A percentile compares a stretch with the other conserved stretches of the same genome.
Evolutionary conservation across 139 green algal genomes (phyloP).

Genomic region (Chlamydomonas applanata): DNA sequence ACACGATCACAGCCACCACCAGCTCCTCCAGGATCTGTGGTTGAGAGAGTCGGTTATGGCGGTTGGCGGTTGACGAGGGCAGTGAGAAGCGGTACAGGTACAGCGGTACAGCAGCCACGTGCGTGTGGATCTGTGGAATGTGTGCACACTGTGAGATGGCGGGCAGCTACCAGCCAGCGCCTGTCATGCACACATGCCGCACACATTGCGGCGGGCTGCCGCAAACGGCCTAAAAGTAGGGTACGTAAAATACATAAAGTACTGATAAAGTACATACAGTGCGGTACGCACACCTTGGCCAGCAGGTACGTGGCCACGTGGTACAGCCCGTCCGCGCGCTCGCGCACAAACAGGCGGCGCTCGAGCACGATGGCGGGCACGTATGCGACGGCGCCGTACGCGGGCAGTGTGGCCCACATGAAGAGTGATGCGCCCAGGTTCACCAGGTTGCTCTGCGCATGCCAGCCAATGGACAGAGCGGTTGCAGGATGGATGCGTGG

Average conservation of each 20-base stretch:
- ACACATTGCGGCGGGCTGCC: no score
- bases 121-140: no score
- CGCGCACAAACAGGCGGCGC: conserved; percentile 70
- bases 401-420: conserved; percentile 58
- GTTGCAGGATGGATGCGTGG: no score
- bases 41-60: no score
- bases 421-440: conserved; percentile 75
- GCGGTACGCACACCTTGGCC: conserved; percentile 63
- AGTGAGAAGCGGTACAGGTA: no score
- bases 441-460: no score
- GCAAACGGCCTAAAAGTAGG: neutral
- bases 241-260: neutral
- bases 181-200: no score
- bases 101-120: no score
- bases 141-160: no score
- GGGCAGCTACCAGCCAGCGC: no score
- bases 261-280: conserved; percentile 22
- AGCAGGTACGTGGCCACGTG: conserved; percentile 72
- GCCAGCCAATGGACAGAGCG: no score
- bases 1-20: conserved; percentile 1
- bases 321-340: conserved; percentile 80
- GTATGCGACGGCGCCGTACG: conserved; percentile 71
- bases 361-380: conserved; percentile 78
- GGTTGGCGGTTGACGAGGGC: no score
- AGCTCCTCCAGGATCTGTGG: neutral